phyloP scores from a whole-genome alignment of 805 yeast species.

The Metschnikowia lunata region DNA sequence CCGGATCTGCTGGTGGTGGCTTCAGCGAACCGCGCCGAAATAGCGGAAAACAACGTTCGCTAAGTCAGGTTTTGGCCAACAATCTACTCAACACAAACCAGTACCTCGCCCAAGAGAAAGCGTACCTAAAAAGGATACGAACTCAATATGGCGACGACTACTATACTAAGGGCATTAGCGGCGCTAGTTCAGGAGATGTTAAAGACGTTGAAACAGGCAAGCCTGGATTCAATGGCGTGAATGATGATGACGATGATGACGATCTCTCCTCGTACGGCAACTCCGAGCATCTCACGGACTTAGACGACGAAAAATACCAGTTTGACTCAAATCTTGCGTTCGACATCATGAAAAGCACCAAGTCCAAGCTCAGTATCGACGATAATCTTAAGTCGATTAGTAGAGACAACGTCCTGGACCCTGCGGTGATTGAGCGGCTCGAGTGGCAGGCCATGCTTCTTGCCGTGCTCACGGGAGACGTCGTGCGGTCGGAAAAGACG shows the following conservation, averaged over 20 bases:
- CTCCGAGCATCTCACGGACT: conserved; percentile 32
- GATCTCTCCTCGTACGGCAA: conserved; percentile 16
- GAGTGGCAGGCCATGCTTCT: conserved; percentile 96
- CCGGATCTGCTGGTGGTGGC: neutral
- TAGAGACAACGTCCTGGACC: conserved; percentile 39
- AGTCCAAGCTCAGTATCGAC: conserved; percentile 22
- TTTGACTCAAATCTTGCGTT: conserved; percentile 43
- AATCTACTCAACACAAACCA: conserved; percentile 25
- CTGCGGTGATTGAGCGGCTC: conserved; percentile 64
- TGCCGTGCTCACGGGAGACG: conserved; percentile 91
- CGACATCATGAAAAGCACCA: conserved; percentile 29
- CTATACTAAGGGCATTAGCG: conserved; percentile 62
- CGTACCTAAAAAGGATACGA: conserved; percentile 58
- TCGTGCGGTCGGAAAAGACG: conserved; percentile 84
- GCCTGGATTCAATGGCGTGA: conserved; percentile 2
- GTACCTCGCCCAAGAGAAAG: conserved; percentile 60
- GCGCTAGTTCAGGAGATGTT: conserved; percentile 23
- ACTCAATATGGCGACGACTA: conserved; percentile 65
- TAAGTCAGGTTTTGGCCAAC: conserved; percentile 14
- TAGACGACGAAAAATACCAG: conserved; percentile 43
- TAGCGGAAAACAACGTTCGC: conserved; percentile 10
- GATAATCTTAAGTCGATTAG: conserved; percentile 34
- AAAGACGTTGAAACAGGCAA: conserved; percentile 8
- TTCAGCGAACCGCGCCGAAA: conserved; percentile 9
- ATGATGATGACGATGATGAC: conserved; percentile 31